Percentiles rank a stretch among this genome's conserved stretches.
phyloP scores from a whole-genome alignment of 2,329 filamentous ascomycete genomes.

The Xylaria sp. region DNA sequence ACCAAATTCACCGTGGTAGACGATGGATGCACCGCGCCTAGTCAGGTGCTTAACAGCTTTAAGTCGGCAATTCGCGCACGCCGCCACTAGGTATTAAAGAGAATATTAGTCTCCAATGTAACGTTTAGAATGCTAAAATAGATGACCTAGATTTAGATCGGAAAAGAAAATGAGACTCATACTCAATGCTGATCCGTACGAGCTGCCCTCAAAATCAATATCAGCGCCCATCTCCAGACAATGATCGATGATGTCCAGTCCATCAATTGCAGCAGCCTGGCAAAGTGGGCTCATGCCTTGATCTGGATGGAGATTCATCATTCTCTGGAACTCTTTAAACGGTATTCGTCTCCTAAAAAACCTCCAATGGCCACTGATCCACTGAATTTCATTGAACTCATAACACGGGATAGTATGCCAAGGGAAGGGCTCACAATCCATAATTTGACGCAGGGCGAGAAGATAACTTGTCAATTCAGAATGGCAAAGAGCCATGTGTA shows the following conservation, averaged over 20 bases:
- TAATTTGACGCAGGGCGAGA: not conserved
- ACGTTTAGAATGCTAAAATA: not conserved
- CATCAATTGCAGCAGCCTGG: constrained; percentile 9
- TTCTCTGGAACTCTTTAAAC: not conserved
- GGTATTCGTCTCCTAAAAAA: constrained; percentile 13
- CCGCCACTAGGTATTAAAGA: constrained; percentile 9
- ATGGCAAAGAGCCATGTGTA: not conserved
- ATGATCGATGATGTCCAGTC: not conserved
- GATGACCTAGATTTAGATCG: no score
- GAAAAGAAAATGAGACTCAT: not conserved
- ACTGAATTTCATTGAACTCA: not conserved
- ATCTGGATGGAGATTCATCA: constrained; percentile 17
- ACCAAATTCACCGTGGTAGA: constrained; percentile 10
- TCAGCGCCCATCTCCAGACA: constrained; percentile 13
- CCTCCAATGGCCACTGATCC: constrained; percentile 14
- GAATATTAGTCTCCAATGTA: not conserved
- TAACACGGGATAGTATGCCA: not conserved
- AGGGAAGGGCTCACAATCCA: constrained; percentile 10
- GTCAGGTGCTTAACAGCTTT: constrained; percentile 9
- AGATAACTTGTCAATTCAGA: not conserved
- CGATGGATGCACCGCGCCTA: constrained; percentile 4
- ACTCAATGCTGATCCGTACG: constrained; percentile 19
- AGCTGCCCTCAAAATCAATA: constrained; percentile 19
- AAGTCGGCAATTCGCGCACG: constrained; percentile 8
- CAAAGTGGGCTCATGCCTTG: constrained; percentile 18